Percentiles rank a stretch among this genome's conserved stretches.
phyloP scores from a whole-genome alignment of 1,139 yeast genomes.

The Yamadazyma epiphylla region DNA sequence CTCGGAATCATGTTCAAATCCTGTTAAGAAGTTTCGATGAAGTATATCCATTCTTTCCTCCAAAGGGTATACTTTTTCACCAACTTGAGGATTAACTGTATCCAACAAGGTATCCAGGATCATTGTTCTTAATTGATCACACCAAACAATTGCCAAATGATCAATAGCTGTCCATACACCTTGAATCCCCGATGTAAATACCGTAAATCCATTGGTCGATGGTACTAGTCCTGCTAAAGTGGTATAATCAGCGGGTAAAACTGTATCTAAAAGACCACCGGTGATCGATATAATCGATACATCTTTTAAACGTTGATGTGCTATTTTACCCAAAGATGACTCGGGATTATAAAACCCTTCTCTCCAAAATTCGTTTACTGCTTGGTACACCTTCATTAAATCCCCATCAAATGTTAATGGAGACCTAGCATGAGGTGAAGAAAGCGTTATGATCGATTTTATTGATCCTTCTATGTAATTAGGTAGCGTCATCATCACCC shows the following conservation, averaged over 20 bases:
- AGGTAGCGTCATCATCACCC: slow-evolving; percentile 75
- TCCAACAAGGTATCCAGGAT: slow-evolving; percentile 60
- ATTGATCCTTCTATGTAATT: slow-evolving; percentile 70
- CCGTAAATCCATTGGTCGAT: slow-evolving; percentile 72
- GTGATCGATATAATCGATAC: slow-evolving; percentile 72
- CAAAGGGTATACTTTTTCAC: slow-evolving; percentile 48
- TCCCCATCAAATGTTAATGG: slow-evolving; percentile 97
- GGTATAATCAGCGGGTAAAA: slow-evolving; percentile 93
- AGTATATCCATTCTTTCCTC: slow-evolving; percentile 56
- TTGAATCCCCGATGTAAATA: slow-evolving; percentile 83
- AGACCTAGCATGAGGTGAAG: slow-evolving; percentile 91
- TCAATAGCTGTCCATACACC: slow-evolving; percentile 94
- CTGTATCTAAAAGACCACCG: slow-evolving; percentile 81
- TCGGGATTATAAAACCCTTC: slow-evolving; percentile 10
- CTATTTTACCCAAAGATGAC: slow-evolving; percentile 21
- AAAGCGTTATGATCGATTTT: slow-evolving; percentile 79
- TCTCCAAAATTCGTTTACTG: slow-evolving; percentile 75
- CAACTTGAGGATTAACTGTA: slow-evolving; percentile 45
- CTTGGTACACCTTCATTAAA: slow-evolving; percentile 66
- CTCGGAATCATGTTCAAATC: background rate
- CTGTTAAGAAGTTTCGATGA: slow-evolving; percentile 40
- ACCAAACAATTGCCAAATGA: slow-evolving; percentile 97
- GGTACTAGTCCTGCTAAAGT: slow-evolving; percentile 72
- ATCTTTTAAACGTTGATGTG: slow-evolving; percentile 40
- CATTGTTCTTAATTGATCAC: slow-evolving; percentile 74